phyloP scores from a whole-genome alignment of 1,284 basidiomycete species.

The Austroboletus niveus region DNA sequence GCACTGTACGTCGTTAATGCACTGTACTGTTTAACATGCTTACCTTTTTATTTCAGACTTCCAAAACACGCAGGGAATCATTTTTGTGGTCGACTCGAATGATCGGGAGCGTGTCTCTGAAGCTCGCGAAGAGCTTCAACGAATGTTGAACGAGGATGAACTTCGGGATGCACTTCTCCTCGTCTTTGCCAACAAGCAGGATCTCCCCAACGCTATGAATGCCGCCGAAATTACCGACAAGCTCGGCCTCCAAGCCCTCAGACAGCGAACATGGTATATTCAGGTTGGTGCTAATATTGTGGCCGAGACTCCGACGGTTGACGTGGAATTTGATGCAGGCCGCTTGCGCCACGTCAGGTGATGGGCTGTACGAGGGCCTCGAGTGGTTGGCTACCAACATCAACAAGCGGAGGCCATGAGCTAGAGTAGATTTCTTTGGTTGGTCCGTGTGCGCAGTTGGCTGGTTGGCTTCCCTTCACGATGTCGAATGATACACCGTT shows the following conservation, averaged over 20 bases:
- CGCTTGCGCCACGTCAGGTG: constrained; percentile 97
- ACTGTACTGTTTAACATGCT: constrained; percentile 23
- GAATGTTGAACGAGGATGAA: constrained; percentile 99
- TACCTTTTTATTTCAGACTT: constrained; percentile 67
- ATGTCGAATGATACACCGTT: constrained; percentile 35
- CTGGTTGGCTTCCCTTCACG: constrained; percentile 45
- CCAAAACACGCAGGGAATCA: constrained; percentile 99
- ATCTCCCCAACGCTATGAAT: constrained; percentile 99
- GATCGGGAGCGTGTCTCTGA: constrained; percentile 99
- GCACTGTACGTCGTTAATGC: constrained; percentile 73
- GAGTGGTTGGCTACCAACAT: constrained; percentile 94
- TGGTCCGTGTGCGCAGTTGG: constrained; percentile 48
- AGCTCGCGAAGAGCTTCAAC: constrained; percentile 98
- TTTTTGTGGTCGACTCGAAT: constrained; percentile 99
- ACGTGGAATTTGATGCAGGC: constrained; percentile 52
- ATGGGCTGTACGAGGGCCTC: constrained; percentile 98
- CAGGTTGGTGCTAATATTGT: constrained; percentile 58
- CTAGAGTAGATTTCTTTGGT: constrained; percentile 34
- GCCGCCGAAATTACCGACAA: constrained; percentile 99
- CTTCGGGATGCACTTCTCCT: constrained; percentile 97
- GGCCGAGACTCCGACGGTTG: constrained; percentile 8
- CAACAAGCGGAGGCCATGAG: constrained; percentile 71
- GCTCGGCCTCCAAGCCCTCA: constrained; percentile 95
- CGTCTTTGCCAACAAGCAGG: constrained; percentile 99
- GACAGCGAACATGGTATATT: constrained; percentile 99